Base-by-base conservation (phyloP, 106 monocot species). In the Ottelia alismoides region DNA sequence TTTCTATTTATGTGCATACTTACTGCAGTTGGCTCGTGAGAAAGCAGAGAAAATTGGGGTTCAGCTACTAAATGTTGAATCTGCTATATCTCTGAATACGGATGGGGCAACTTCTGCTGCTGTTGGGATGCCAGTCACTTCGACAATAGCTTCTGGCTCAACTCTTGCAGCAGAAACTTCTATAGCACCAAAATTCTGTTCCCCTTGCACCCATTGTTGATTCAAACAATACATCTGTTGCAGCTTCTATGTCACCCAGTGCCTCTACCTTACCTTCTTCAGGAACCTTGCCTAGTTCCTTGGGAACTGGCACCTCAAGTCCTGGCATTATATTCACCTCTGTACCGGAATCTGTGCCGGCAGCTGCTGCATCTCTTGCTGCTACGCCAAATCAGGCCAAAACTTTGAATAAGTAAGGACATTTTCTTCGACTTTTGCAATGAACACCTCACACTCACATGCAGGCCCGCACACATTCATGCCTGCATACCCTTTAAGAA, bases 11-110 rank as follows among this genome's bases (percentile, higher is more conserved):
- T 60, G 27, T 59, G 11, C 11, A 28, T 23, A 18, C 47, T 25
- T 45, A 43, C 9, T 72, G 64, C 81, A 98, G 96, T 70, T 89
- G 57, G 96, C 96, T 55, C 81, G 96, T 55, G 89, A 89, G 55
- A 74, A 72, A 64, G 76, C 81, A 65, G 81, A 81, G 47, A 84
- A 84, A 51, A 47, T 49, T 20, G 70, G 30, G 43, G 49, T 70
- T 73, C 80, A 71, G 47, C 31, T 32, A 47, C 29, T 20, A 7
- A 47, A 45, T 25, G 3, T 46, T 31, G 74, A 85, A 58, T 55
- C n/a, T 20, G 46, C 68, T 61, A 31, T 47, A 57, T 25, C 76
- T 49, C 47, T 47, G 10, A n/a, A 27, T 19, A 19, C 1, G 22
- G 17, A 22, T 17, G 21, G 68, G 25, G 30, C 30, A 45, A 65